Conservation (phyloP, 257 asterid genomes). For the Eucommia ulmoides region DNA sequence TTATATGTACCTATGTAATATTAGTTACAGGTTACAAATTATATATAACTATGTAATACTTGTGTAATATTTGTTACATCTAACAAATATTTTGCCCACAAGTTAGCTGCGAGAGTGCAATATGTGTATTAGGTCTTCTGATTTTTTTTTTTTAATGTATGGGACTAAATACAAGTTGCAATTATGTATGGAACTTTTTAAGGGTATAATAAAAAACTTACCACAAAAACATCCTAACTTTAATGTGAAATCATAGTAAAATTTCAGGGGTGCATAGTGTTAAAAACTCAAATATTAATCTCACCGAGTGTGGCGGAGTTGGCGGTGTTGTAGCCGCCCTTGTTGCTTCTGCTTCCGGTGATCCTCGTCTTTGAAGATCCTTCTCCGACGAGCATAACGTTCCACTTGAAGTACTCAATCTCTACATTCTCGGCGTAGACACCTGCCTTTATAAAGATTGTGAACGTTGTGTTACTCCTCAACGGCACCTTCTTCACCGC, state of each 20-base stretch:
- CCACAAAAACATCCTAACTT: neutral
- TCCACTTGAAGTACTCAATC: slow-evolving; percentile 25
- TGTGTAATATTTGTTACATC: too few relatives aligned
- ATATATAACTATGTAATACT: too few relatives aligned
- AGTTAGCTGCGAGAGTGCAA: too few relatives aligned
- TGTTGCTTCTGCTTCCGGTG: slow-evolving; percentile 28
- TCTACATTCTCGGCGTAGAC: slow-evolving; percentile 33
- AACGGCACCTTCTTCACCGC: slow-evolving; percentile 30
- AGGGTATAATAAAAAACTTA: too few relatives aligned
- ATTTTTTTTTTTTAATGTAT: too few relatives aligned
- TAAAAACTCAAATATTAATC: neutral
- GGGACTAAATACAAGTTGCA: too few relatives aligned
- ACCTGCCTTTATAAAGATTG: slow-evolving; percentile 51
- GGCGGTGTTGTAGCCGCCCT: slow-evolving; percentile 29
- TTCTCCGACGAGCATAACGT: slow-evolving; percentile 46
- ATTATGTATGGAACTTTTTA: too few relatives aligned
- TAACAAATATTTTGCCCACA: too few relatives aligned
- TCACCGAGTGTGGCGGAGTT: slow-evolving; percentile 36
- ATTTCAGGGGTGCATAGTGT: neutral
- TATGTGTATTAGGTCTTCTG: too few relatives aligned
- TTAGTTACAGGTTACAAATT: too few relatives aligned
- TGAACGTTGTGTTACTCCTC: slow-evolving; percentile 16
- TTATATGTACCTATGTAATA: too few relatives aligned
- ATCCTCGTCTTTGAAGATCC: slow-evolving; percentile 49
- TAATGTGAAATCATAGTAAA: neutral